Percentiles rank a stretch among this genome's conserved stretches.
These are phyloP conservation scores for Scheffersomyces segobiensis DNA, from an alignment of 1,139 yeast species.

Conservation along the genomic window DNA sequence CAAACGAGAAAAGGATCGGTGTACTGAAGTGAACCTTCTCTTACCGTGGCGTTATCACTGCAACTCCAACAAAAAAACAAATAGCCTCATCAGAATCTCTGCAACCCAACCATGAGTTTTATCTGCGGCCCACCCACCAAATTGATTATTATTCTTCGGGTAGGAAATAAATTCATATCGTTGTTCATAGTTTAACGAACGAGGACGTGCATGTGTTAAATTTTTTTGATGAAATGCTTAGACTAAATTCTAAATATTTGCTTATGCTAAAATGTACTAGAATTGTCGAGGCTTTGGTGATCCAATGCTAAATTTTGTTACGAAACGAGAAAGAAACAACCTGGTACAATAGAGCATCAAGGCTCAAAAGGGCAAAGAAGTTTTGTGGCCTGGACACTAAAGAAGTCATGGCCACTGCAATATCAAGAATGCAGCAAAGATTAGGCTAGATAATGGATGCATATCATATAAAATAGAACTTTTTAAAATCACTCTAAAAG, in stretches of 20 bases:
- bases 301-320: not conserved
- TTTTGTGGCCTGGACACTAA: not conserved
- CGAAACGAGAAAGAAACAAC: not conserved
- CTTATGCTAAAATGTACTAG: not conserved
- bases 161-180: not conserved
- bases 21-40: too few species aligned
- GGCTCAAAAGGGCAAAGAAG: too few species aligned
- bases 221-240: not conserved
- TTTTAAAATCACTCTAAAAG: too few species aligned
- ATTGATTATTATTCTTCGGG: not conserved
- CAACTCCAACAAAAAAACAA: not conserved
- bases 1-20: too few species aligned
- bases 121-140: not conserved
- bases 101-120: not conserved
- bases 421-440: not conserved
- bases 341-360: not conserved
- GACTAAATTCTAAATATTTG: not conserved
- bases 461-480: too few species aligned
- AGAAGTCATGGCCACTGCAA: not conserved
- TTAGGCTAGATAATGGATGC: not conserved
- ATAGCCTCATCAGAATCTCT: too few species aligned
- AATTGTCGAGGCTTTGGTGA: not conserved
- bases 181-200: not conserved
- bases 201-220: not conserved
- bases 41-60: too few species aligned